phyloP scores from a whole-genome alignment of 768 basidiomycete species.

The Trametes cinnabarina region DNA sequence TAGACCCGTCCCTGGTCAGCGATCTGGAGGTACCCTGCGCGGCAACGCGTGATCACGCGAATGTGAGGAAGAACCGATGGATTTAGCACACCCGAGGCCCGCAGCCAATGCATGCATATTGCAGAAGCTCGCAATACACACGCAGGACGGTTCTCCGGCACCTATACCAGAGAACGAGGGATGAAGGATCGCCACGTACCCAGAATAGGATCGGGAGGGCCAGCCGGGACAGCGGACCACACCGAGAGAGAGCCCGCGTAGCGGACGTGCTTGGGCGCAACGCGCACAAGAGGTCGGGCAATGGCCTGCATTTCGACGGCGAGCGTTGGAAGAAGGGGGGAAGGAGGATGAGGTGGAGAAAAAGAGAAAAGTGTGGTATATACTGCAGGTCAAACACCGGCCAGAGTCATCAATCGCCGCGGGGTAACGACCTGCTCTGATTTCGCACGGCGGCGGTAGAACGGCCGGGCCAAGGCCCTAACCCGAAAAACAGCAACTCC shows the following conservation, averaged over 20 bases:
- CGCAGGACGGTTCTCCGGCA: constrained; percentile 11
- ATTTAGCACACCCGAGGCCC: not conserved
- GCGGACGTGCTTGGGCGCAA: constrained; percentile 41
- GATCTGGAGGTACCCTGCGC: not conserved
- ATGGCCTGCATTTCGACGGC: constrained; percentile 42
- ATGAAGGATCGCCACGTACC: constrained; percentile 45
- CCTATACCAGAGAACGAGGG: constrained; percentile 6
- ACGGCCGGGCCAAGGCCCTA: constrained; percentile 19
- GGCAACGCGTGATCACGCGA: constrained; percentile 2
- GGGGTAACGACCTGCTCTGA: not conserved
- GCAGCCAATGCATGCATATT: not conserved
- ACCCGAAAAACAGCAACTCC: constrained; percentile 3
- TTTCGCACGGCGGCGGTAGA: constrained; percentile 20
- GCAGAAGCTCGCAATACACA: not conserved
- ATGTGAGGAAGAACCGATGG: not conserved
- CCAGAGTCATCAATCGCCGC: not conserved
- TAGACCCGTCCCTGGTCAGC: constrained; percentile 3
- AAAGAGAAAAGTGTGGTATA: constrained; percentile 10
- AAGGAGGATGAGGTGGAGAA: constrained; percentile 25
- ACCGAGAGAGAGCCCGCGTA: constrained; percentile 52
- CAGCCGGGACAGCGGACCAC: constrained; percentile 81
- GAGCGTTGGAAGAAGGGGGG: constrained; percentile 14
- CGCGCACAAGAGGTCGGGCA: constrained; percentile 46
- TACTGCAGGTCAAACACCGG: not conserved
- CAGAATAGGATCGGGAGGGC: constrained; percentile 91